Percentiles rank a stretch among this genome's conserved stretches.
Conservation (phyloP, 2,329 filamentous ascomycete species). For the Fonsecaea erecta region DNA sequence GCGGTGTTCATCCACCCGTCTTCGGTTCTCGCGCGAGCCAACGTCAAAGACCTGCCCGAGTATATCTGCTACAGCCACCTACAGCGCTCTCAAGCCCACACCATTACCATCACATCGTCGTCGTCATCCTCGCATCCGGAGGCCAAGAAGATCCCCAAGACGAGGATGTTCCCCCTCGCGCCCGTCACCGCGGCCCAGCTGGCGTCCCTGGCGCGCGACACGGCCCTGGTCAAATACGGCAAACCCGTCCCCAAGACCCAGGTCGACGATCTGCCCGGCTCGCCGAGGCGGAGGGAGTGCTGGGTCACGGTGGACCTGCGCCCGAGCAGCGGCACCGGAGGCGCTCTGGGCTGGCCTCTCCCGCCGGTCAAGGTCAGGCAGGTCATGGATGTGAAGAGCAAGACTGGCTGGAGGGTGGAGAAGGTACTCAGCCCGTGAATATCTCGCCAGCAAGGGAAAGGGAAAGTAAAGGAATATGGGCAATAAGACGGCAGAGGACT, state of each 20-base stretch:
- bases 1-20: conserved; percentile 87
- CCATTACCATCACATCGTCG: conserved; percentile 44
- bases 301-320: conserved; percentile 81
- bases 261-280: conserved; percentile 58
- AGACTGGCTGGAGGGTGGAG: conserved; percentile 51
- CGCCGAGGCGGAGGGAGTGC: conserved; percentile 67
- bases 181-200: conserved; percentile 77
- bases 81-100: conserved; percentile 66
- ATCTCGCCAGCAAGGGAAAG: neutral
- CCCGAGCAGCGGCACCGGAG: conserved; percentile 62
- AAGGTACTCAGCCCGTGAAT: conserved; percentile 30
- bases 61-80: conserved; percentile 89
- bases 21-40: conserved; percentile 74
- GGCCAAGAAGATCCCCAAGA: conserved; percentile 66
- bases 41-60: conserved; percentile 74
- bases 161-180: conserved; percentile 86
- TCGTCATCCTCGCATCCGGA: neutral
- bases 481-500: too few relatives aligned
- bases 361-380: conserved; percentile 84
- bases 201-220: conserved; percentile 78
- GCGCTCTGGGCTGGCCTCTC: conserved; percentile 78
- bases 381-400: conserved; percentile 72
- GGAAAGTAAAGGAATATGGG: neutral
- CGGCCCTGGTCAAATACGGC: conserved; percentile 79
- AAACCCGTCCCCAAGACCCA: conserved; percentile 93